Evolutionary conservation across 129 eudicot genomes (phyloP).

Genomic region (Escallonia herrerae): DNA sequence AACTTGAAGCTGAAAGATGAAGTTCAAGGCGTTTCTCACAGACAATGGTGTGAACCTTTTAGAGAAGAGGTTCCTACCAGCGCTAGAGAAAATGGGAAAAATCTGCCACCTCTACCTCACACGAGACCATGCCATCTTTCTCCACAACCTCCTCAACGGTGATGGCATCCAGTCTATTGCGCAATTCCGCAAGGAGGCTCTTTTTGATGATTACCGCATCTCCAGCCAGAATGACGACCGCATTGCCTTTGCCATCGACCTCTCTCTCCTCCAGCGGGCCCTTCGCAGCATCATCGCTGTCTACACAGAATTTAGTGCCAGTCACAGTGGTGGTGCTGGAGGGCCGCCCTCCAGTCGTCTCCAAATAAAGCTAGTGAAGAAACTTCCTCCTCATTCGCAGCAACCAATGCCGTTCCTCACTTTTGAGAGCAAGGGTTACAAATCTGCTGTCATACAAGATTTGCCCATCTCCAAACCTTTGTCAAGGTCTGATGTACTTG

Average conservation of each 20-base stretch:
- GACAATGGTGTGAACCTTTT: constrained; percentile 72
- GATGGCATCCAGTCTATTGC: constrained; percentile 85
- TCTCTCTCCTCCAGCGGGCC: constrained; percentile 92
- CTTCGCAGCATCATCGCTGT: constrained; percentile 63
- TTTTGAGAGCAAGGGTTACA: constrained; percentile 75
- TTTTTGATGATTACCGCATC: constrained; percentile 83
- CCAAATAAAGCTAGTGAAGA: constrained; percentile 81
- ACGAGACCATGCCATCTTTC: constrained; percentile 69
- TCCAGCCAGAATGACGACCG: constrained; percentile 79
- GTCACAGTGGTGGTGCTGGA: constrained; percentile 10
- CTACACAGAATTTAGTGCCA: constrained; percentile 45
- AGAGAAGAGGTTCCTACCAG: constrained; percentile 76
- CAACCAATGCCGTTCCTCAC: constrained; percentile 75
- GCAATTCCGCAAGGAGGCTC: constrained; percentile 62
- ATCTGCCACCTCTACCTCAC: constrained; percentile 72
- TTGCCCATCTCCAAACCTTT: constrained; percentile 90
- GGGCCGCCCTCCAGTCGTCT: constrained; percentile 34
- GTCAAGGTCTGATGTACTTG: constrained; percentile 66
- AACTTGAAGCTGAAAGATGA: constrained; percentile 37
- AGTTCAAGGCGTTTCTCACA: constrained; percentile 87
- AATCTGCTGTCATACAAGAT: constrained; percentile 86
- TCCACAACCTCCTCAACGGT: constrained; percentile 77
- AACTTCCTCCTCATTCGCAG: constrained; percentile 63
- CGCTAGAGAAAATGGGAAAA: constrained; percentile 83
- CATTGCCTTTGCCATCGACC: constrained; percentile 85